Base-by-base conservation (phyloP, 176 grass and related monocot genomes). In the Carex scoparia region DNA sequence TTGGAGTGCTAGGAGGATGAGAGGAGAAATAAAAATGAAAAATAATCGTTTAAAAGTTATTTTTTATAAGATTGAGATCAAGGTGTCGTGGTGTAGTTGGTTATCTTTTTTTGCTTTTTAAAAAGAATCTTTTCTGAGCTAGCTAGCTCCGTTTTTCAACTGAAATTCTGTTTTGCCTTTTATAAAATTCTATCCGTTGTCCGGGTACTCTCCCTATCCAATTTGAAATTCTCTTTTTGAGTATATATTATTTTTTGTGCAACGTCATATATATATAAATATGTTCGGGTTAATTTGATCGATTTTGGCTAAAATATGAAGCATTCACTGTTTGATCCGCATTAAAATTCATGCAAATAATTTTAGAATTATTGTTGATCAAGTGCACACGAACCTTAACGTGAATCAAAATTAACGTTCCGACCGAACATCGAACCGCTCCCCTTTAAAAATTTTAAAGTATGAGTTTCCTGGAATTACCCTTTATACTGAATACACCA, bases 61-160 rank as follows among this genome's bases (percentile, higher is more conserved):
- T 1, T 15, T 8, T 69, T 16, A 6, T 16, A 6, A 42, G 15
- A 10, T 27, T 2, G 5, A 5, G 18, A 75, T 15, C 4, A 76
- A 55, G 90, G 92, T 94, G 88, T 97, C 89, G 94, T 98, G 95
- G 95, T 98, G 91, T 98, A 94, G 91, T 98, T 98, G 92, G 95
- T 98, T 93, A 94, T 98, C 92, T 54, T 54, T 4, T 13, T 54
- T 77, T 53, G 6, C 2, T 73, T 73, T 73, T 44, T 16, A 23
- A 4, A 23, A 65, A 65, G 10, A 12, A 12, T 65, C 63, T 23
- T 61, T 61, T n/a, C 6, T 10, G 46, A 48, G 35, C 35, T 37
- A 37, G 46, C 7, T 23, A 23, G 46, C 46, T 48, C 1, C 1
- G 46, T 49, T 49, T 42, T 70, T 44, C 68, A 70, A 70, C 68